phyloP scores from a whole-genome alignment of 331 rosid genomes.

The Rhamnella rubrinervis region DNA sequence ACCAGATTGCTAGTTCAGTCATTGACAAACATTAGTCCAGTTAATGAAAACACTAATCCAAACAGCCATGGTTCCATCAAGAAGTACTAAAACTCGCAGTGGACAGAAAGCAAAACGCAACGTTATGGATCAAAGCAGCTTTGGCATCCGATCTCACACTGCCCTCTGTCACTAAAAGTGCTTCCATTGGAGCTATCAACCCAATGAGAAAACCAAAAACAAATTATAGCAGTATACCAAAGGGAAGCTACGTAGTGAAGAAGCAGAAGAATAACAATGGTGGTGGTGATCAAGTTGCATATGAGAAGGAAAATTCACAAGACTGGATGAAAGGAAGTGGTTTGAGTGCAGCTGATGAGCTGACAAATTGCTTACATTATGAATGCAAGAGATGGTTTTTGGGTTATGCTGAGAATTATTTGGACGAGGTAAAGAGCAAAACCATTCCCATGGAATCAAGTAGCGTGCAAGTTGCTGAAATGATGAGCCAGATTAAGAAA shows the following conservation, averaged over 20 bases:
- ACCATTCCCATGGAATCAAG: constrained; percentile 19
- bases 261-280: constrained; percentile 8
- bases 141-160: constrained; percentile 31
- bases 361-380: constrained; percentile 23
- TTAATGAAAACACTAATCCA: constrained; percentile 12
- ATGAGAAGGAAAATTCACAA: constrained; percentile 6
- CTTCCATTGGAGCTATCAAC: constrained; percentile 10
- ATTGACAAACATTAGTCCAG: constrained; percentile 14
- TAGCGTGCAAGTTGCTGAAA: constrained; percentile 24
- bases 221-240: constrained; percentile 6
- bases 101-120: constrained; percentile 34
- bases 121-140: constrained; percentile 36
- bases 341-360: constrained; percentile 16
- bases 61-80: constrained; percentile 2
- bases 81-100: constrained; percentile 28
- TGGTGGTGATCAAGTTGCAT: constrained; percentile 7
- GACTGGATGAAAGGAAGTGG: constrained; percentile 32
- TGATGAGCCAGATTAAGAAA: constrained; percentile 40
- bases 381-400: constrained; percentile 37
- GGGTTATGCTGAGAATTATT: constrained; percentile 26
- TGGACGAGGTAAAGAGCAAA: constrained; percentile 31
- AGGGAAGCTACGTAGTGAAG: constrained; percentile 2
- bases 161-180: not conserved
- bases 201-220: constrained; percentile 1
- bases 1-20: constrained; percentile 16